A percentile compares a stretch with the other conserved stretches of the same genome.
Conservation (phyloP, 345 rosid species). For the Bruguiera gymnorhiza region DNA sequence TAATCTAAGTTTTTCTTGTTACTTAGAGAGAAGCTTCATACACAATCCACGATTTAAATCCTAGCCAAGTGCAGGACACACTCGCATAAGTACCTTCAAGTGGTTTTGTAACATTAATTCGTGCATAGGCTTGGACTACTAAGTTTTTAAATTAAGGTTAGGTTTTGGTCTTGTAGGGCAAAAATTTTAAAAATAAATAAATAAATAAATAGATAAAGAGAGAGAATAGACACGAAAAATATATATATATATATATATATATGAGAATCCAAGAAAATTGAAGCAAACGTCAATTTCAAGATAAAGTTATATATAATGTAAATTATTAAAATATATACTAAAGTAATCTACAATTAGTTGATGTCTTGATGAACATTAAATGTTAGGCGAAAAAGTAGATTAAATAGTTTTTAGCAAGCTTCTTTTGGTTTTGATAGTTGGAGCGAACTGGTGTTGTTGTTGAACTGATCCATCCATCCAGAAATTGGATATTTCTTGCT, state of each 20-base stretch:
- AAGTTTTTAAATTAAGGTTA: constrained; percentile 16
- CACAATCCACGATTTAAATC: not conserved
- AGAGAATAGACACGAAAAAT: not conserved
- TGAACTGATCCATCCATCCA: constrained; percentile 51
- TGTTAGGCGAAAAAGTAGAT: not conserved
- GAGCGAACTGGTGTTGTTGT: constrained; percentile 47
- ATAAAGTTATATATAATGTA: constrained; percentile 1
- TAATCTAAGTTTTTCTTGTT: no score
- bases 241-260: no score
- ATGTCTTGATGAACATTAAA: no score
- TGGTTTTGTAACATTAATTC: not conserved
- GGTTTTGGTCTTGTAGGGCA: constrained; percentile 29
- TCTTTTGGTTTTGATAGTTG: constrained; percentile 44
- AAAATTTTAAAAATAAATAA: not conserved
- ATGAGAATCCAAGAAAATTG: not conserved
- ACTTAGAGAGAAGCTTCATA: not conserved
- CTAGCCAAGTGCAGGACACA: not conserved
- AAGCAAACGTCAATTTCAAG: not conserved
- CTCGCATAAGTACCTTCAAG: not conserved
- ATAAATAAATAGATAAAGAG: no score
- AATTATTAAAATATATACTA: not conserved
- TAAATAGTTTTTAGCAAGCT: not conserved
- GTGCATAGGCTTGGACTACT: constrained; percentile 20
- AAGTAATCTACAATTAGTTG: no score
- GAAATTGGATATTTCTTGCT: not conserved